Conservation (phyloP, 2,329 filamentous ascomycete species). For the Beauveria asiatica region DNA sequence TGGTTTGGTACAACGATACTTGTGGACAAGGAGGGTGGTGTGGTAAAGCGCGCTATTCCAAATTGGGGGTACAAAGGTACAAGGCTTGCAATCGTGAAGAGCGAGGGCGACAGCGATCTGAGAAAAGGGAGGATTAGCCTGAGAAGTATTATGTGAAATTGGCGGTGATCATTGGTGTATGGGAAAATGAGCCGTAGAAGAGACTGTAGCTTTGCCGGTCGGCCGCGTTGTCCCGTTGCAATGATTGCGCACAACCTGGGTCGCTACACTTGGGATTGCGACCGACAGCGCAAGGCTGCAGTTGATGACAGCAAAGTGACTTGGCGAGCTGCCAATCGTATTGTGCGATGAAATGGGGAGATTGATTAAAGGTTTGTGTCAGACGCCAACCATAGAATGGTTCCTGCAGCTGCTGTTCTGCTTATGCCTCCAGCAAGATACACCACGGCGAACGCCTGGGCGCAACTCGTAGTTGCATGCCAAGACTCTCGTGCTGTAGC, state of each 20-base stretch:
- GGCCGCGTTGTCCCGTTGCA: neutral
- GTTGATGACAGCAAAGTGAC: neutral
- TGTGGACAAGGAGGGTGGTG: neutral
- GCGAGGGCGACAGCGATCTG: neutral
- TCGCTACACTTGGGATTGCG: neutral
- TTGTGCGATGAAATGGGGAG: neutral
- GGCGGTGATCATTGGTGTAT: neutral
- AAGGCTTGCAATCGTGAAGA: neutral
- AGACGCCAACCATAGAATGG: neutral
- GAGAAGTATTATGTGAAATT: neutral
- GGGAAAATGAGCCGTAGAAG: neutral
- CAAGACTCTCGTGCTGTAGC: neutral
- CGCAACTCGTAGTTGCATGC: neutral
- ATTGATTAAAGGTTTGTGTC: neutral
- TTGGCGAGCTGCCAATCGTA: neutral
- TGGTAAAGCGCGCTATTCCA: neutral
- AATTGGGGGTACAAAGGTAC: neutral
- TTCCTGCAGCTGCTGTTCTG: neutral
- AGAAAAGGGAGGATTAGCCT: constrained; percentile 3
- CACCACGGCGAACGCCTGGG: neutral
- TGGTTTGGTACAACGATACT: constrained; percentile 3
- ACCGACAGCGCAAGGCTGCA: neutral
- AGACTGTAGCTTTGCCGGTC: neutral
- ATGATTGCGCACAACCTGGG: neutral
- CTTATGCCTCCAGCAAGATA: neutral